Conservation (phyloP, 2,329 filamentous ascomycete genomes). For the Polychaeton citri region DNA sequence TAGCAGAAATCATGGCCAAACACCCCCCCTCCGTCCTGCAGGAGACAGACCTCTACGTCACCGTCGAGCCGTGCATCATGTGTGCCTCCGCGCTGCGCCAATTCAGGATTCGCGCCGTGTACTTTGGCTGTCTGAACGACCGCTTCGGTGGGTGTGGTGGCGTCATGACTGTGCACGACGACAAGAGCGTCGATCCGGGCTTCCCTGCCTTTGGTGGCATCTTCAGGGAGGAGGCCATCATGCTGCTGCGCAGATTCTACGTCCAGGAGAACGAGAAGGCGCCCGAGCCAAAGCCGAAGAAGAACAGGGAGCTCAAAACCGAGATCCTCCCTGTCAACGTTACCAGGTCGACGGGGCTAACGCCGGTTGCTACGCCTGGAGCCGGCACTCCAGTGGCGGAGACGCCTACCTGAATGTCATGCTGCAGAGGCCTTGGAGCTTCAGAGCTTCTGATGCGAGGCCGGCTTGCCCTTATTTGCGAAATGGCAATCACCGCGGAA, state of each 20-base stretch:
- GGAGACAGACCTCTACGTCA: slow-evolving; percentile 79
- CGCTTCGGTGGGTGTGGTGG: slow-evolving; percentile 94
- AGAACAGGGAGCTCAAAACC: slow-evolving; percentile 49
- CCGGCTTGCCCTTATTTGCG: no score
- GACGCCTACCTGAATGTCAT: no score
- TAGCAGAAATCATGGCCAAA: slow-evolving; percentile 50
- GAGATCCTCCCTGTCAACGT: slow-evolving; percentile 37
- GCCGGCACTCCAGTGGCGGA: background rate
- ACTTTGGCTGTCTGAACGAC: slow-evolving; percentile 91
- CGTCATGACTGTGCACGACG: slow-evolving; percentile 74
- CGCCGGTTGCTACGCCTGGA: background rate
- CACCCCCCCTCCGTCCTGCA: slow-evolving; percentile 56
- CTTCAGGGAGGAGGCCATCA: slow-evolving; percentile 84
- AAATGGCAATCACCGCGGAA: no score
- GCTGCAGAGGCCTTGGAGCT: no score
- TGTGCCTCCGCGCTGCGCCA: slow-evolving; percentile 87
- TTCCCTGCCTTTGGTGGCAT: slow-evolving; percentile 79
- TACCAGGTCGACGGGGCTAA: slow-evolving; percentile 3
- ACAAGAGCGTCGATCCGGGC: slow-evolving; percentile 59
- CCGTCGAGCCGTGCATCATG: slow-evolving; percentile 98
- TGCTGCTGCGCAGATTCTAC: slow-evolving; percentile 84
- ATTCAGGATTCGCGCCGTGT: slow-evolving; percentile 75
- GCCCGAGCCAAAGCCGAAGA: slow-evolving; percentile 51
- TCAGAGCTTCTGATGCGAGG: no score
- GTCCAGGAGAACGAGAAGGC: slow-evolving; percentile 92